Evolutionary conservation across 2,329 filamentous ascomycete genomes (phyloP).

Genomic region (Aureobasidium sp.): DNA sequence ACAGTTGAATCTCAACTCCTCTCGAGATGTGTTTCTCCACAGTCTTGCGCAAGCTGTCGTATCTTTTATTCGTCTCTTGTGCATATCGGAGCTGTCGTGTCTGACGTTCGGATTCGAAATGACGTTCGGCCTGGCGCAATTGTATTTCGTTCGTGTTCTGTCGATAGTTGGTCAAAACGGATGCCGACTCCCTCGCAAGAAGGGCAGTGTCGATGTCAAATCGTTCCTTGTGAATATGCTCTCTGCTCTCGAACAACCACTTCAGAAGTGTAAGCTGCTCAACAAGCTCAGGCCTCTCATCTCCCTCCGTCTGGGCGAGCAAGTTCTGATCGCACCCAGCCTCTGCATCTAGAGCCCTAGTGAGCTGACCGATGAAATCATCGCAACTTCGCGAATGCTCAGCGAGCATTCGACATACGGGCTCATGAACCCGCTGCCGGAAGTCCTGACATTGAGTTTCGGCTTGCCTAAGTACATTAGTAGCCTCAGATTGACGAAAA

Average conservation of each 20-base stretch:
- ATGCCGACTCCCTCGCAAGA: neutral
- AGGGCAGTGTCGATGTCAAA: constrained; percentile 53
- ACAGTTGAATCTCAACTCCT: constrained; percentile 84
- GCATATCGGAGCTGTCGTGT: constrained; percentile 65
- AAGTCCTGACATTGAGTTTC: constrained; percentile 55
- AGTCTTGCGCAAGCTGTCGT: constrained; percentile 66
- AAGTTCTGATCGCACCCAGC: constrained; percentile 37
- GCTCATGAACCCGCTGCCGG: constrained; percentile 73
- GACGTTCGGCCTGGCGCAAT: constrained; percentile 61
- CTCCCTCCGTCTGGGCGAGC: constrained; percentile 85
- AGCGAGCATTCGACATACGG: constrained; percentile 71
- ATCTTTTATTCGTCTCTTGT: constrained; percentile 62
- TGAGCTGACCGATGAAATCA: constrained; percentile 67
- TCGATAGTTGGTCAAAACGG: constrained; percentile 55
- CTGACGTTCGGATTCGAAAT: constrained; percentile 64
- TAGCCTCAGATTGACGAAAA: constrained; percentile 14
- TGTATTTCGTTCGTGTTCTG: constrained; percentile 27
- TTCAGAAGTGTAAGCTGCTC: constrained; percentile 93
- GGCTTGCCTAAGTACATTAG: constrained; percentile 38
- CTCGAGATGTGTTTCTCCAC: constrained; percentile 78
- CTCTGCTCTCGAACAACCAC: constrained; percentile 94
- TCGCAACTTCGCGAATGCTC: constrained; percentile 66
- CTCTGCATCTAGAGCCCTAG: constrained; percentile 23
- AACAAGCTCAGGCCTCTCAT: constrained; percentile 85
- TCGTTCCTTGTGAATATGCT: constrained; percentile 73